Percentiles rank a stretch among this genome's conserved stretches.
These are phyloP conservation scores for Begonia peltatifolia DNA, from an alignment of 306 rosid genomes.

Conservation along the genomic window DNA sequence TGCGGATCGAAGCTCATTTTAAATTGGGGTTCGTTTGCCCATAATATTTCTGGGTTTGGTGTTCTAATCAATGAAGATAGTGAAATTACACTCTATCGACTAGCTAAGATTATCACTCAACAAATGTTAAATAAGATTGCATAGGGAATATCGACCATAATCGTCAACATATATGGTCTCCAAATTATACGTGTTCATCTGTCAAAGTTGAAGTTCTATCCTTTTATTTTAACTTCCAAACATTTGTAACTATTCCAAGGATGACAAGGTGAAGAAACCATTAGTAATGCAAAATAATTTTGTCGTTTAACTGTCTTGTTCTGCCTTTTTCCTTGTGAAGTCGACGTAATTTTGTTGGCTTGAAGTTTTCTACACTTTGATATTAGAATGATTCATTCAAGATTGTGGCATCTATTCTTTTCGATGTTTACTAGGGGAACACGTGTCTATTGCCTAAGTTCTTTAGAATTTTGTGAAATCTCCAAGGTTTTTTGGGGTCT, in stretches of 20 bases:
- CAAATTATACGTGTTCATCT: not conserved
- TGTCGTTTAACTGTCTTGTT: not conserved
- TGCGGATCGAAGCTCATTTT: too few relatives aligned
- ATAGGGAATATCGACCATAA: constrained; percentile 7
- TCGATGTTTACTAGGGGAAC: too few relatives aligned
- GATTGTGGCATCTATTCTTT: too few relatives aligned
- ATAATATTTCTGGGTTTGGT: too few relatives aligned
- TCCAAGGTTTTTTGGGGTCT: not conserved
- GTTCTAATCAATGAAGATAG: too few relatives aligned
- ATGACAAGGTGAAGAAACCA: constrained; percentile 3
- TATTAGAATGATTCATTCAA: too few relatives aligned
- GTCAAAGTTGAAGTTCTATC: constrained; percentile 4
- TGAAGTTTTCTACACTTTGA: too few relatives aligned
- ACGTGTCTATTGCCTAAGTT: too few relatives aligned
- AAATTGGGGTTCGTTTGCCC: too few relatives aligned
- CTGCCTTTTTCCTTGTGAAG: not conserved
- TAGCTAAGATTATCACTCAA: not conserved
- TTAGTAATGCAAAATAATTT: not conserved
- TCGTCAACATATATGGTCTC: too few relatives aligned
- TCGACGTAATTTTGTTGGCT: too few relatives aligned
- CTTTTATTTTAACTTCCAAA: constrained; percentile 5
- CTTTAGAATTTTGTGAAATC: not conserved
- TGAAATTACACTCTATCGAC: too few relatives aligned
- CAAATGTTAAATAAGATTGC: not conserved
- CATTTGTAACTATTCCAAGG: not conserved